Evolutionary conservation across 495 filamentous ascomycete species (phyloP).

Genomic region (Apodospora peruviana): DNA sequence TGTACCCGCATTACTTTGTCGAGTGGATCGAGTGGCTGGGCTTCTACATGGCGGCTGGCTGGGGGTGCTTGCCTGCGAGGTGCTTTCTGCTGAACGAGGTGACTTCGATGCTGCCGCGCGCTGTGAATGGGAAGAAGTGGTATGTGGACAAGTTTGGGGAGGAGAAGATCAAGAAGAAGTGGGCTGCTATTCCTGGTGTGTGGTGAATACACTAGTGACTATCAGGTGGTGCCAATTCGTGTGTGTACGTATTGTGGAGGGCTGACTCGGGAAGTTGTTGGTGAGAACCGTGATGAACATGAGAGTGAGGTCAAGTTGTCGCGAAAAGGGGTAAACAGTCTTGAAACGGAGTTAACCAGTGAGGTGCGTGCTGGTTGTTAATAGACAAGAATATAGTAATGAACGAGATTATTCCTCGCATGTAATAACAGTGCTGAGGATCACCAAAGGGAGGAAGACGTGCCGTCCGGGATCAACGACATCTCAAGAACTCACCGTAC

Average conservation of each 20-base stretch:
- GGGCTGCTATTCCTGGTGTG: slow-evolving; percentile 78
- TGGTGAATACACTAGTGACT: slow-evolving; percentile 28
- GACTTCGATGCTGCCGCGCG: slow-evolving; percentile 83
- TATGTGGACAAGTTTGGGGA: slow-evolving; percentile 83
- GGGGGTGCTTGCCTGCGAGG: slow-evolving; percentile 65
- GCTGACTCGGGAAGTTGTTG: too few relatives aligned
- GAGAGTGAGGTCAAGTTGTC: not conserved
- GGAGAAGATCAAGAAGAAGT: slow-evolving; percentile 65
- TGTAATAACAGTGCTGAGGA: too few relatives aligned
- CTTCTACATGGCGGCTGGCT: slow-evolving; percentile 65
- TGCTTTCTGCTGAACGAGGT: slow-evolving; percentile 83
- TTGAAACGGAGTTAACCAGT: too few relatives aligned
- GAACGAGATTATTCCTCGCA: too few relatives aligned
- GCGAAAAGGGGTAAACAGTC: too few relatives aligned
- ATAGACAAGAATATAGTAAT: too few relatives aligned
- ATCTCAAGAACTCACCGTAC: too few relatives aligned
- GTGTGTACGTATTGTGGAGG: not conserved
- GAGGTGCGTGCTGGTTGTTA: too few relatives aligned
- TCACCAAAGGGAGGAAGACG: too few relatives aligned
- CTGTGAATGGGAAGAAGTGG: slow-evolving; percentile 77
- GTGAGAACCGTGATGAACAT: too few relatives aligned
- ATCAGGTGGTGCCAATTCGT: not conserved
- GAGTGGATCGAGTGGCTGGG: slow-evolving; percentile 97
- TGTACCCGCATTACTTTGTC: slow-evolving; percentile 88
- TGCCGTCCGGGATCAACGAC: too few relatives aligned